Evolutionary conservation across 108 stramenopile species (phyloP).

Genomic region (Nitzschia palea): DNA sequence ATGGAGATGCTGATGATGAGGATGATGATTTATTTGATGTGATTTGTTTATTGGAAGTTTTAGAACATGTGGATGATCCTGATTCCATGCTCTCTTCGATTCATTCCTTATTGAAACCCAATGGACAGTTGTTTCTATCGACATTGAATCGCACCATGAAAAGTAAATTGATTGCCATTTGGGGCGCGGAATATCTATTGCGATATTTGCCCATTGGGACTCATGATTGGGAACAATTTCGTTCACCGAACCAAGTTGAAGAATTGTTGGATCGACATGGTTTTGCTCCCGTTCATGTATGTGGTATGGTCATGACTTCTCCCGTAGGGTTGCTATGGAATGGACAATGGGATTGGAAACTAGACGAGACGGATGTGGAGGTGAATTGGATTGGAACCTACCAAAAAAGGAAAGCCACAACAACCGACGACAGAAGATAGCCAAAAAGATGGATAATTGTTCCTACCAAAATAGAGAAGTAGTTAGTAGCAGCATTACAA

Average conservation of each 20-base stretch:
- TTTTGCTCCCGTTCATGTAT: slow-evolving; percentile 32
- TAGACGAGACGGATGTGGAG: slow-evolving; percentile 62
- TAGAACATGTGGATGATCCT: slow-evolving; percentile 89
- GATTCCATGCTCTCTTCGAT: slow-evolving; percentile 61
- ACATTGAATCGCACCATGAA: slow-evolving; percentile 91
- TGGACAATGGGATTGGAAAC: slow-evolving; percentile 65
- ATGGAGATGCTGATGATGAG: too few species aligned
- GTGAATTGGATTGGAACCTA: slow-evolving; percentile 90
- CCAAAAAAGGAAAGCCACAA: neutral
- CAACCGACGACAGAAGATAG: neutral
- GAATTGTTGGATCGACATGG: slow-evolving; percentile 14
- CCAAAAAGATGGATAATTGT: neutral
- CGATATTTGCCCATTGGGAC: slow-evolving; percentile 89
- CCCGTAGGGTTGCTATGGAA: slow-evolving; percentile 35
- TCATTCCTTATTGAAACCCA: slow-evolving; percentile 64
- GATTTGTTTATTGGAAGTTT: slow-evolving; percentile 88
- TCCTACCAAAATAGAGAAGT: too few species aligned
- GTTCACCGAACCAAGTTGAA: slow-evolving; percentile 68
- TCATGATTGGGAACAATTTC: slow-evolving; percentile 89
- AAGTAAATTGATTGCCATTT: slow-evolving; percentile 79
- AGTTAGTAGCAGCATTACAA: too few species aligned
- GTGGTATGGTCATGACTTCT: slow-evolving; percentile 57
- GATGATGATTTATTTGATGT: slow-evolving; percentile 61
- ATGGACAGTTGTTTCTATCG: slow-evolving; percentile 86
- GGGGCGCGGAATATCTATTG: slow-evolving; percentile 91